Conservation (phyloP, 345 rosid species). For the Arabis alpina region DNA sequence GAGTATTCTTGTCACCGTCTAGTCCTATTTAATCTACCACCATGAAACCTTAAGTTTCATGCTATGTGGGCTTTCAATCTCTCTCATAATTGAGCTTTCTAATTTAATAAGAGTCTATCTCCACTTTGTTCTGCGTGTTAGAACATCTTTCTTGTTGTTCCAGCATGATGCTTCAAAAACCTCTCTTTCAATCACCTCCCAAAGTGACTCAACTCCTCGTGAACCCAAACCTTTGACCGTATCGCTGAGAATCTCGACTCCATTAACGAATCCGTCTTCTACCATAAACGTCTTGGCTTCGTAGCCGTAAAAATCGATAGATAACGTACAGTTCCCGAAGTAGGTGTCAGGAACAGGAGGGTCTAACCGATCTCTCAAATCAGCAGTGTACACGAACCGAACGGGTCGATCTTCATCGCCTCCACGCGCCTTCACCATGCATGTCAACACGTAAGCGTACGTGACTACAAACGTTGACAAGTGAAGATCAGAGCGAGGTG, state of each 20-base stretch:
- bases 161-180: too few relatives aligned
- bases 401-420: slow-evolving; percentile 21
- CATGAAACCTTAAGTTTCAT: too few relatives aligned
- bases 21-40: too few relatives aligned
- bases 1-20: too few relatives aligned
- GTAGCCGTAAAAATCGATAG: background rate
- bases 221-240: slow-evolving; percentile 8
- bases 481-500: slow-evolving; percentile 27
- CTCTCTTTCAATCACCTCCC: too few relatives aligned
- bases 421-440: slow-evolving; percentile 38
- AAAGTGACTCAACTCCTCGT: background rate
- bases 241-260: slow-evolving; percentile 14
- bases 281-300: background rate
- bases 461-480: slow-evolving; percentile 45
- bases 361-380: slow-evolving; percentile 38
- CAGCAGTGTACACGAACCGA: slow-evolving; percentile 9
- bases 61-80: too few relatives aligned
- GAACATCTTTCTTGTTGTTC: too few relatives aligned
- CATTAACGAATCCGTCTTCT: slow-evolving; percentile 27
- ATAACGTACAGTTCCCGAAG: slow-evolving; percentile 43
- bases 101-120: too few relatives aligned
- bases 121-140: too few relatives aligned
- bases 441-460: slow-evolving; percentile 18
- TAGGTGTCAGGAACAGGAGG: slow-evolving; percentile 37
- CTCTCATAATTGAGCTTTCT: too few relatives aligned